phyloP scores from a whole-genome alignment of 495 filamentous ascomycete species.

The Trichoderma orchidacearum region DNA sequence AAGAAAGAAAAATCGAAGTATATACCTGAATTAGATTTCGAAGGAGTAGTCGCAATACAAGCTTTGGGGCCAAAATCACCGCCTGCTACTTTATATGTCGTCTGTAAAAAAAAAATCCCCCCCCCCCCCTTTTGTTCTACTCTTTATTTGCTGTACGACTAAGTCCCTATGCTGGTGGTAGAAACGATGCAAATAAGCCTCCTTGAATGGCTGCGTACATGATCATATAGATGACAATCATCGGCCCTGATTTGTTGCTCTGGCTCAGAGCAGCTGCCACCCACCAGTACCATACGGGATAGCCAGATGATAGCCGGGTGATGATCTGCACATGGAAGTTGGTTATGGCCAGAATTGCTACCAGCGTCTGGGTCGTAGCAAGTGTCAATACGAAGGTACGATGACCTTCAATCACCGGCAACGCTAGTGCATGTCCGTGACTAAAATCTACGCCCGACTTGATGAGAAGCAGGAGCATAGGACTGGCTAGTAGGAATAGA shows the following conservation, averaged over 20 bases:
- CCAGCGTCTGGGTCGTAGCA: constrained; percentile 56
- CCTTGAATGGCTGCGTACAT: constrained; percentile 73
- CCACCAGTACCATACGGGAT: constrained; percentile 84
- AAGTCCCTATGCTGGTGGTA: constrained; percentile 60
- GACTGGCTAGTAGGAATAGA: constrained; percentile 70
- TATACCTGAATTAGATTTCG: no score
- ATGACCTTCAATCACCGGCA: neutral
- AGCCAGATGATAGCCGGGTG: constrained; percentile 76
- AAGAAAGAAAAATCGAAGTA: no score
- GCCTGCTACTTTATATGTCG: no score
- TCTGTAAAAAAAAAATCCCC: no score
- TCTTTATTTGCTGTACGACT: no score
- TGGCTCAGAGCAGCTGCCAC: constrained; percentile 32
- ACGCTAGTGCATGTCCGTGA: neutral
- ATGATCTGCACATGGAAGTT: constrained; percentile 90
- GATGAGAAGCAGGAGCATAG: constrained; percentile 59
- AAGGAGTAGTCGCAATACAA: no score
- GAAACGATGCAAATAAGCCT: constrained; percentile 77
- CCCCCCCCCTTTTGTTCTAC: no score
- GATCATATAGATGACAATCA: constrained; percentile 45
- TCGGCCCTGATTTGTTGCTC: constrained; percentile 12
- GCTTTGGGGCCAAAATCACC: no score
- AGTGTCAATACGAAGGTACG: constrained; percentile 32
- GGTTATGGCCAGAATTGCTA: constrained; percentile 58
- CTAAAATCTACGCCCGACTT: neutral